Evolutionary conservation across 805 yeast genomes (phyloP).

Genomic region (Yamadazyma philogaea): DNA sequence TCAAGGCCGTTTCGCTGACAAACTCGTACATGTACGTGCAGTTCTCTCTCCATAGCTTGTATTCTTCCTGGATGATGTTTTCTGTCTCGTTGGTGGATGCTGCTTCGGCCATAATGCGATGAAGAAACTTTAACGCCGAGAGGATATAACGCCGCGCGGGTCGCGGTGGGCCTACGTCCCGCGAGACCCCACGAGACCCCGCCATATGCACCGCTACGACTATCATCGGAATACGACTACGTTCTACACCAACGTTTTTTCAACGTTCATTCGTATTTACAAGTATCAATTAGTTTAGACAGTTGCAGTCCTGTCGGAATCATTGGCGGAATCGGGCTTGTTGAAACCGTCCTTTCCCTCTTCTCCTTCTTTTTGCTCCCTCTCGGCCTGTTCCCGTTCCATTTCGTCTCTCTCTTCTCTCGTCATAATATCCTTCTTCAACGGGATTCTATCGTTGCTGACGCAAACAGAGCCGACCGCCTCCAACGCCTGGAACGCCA

Average conservation of each 20-base stretch:
- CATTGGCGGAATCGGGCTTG: neutral
- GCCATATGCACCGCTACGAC: too few relatives aligned
- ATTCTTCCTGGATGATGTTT: conserved; percentile 58
- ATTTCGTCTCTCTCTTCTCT: conserved; percentile 5
- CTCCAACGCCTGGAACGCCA: conserved; percentile 36
- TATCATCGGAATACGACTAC: too few relatives aligned
- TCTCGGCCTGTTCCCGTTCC: conserved; percentile 1
- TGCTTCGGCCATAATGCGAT: neutral
- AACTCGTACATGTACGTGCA: conserved; percentile 81
- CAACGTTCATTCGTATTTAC: neutral
- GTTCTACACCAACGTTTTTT: too few relatives aligned
- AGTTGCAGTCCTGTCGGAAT: neutral
- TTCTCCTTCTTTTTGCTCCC: neutral
- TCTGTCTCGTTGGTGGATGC: conserved; percentile 26
- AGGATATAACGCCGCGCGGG: too few relatives aligned
- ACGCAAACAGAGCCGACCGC: conserved; percentile 29
- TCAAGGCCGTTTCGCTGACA: conserved; percentile 72
- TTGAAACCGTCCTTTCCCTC: too few relatives aligned
- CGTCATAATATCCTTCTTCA: conserved; percentile 1
- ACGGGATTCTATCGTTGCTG: conserved; percentile 33
- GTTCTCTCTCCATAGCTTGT: conserved; percentile 76
- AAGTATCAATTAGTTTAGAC: neutral
- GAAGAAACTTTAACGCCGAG: neutral
- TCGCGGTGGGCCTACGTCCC: too few relatives aligned
- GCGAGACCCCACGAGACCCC: too few relatives aligned